Percentiles rank a stretch among this genome's conserved stretches.
Conservation (phyloP, 2,329 filamentous ascomycete species). For the Exophiala lecanii-corni region DNA sequence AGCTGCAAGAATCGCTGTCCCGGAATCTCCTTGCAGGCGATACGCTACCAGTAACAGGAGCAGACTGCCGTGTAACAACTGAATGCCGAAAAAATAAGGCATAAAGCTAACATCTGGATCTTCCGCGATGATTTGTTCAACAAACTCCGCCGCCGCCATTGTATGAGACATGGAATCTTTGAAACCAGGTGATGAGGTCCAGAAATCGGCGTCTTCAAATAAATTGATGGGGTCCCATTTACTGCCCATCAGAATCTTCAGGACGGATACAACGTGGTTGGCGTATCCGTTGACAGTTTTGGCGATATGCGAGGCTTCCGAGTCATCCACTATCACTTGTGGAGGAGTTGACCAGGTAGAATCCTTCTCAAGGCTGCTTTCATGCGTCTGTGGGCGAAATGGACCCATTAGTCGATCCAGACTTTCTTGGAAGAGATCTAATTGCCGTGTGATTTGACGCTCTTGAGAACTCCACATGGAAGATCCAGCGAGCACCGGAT, state of each 20-base stretch:
- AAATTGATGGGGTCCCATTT: constrained; percentile 50
- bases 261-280: constrained; percentile 46
- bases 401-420: constrained; percentile 30
- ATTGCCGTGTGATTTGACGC: constrained; percentile 34
- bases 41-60: constrained; percentile 48
- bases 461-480: constrained; percentile 32
- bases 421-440: constrained; percentile 39
- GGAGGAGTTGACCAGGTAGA: constrained; percentile 8
- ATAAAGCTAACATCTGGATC: constrained; percentile 50
- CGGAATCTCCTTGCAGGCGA: constrained; percentile 37
- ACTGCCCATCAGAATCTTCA: constrained; percentile 46
- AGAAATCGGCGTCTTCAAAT: constrained; percentile 47
- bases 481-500: constrained; percentile 39
- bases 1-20: constrained; percentile 39
- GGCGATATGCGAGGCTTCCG: constrained; percentile 31
- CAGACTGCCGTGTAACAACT: constrained; percentile 49
- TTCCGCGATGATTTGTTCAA: constrained; percentile 44
- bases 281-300: constrained; percentile 45
- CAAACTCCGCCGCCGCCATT: constrained; percentile 44
- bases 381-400: neutral
- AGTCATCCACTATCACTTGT: constrained; percentile 15
- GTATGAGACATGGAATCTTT: constrained; percentile 45
- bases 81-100: constrained; percentile 51
- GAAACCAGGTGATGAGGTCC: constrained; percentile 46
- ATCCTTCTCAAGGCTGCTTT: constrained; percentile 11